Evolutionary conservation across 73 alveolate genomes (phyloP).

Genomic region (Paramecium sonneborni): DNA sequence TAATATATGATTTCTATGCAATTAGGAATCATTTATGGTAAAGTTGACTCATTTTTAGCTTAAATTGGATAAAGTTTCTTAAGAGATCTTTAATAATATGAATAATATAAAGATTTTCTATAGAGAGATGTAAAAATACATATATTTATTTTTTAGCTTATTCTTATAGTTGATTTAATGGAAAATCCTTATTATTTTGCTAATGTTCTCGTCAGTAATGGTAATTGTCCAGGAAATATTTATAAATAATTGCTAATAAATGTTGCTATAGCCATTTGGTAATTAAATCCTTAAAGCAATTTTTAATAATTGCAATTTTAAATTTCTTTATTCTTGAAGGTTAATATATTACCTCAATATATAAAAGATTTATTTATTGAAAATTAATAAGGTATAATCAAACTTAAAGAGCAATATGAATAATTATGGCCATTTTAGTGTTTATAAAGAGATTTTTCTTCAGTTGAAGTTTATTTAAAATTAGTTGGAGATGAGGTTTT

Average conservation of each 20-base stretch:
- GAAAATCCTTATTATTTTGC: conserved; percentile 35
- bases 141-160: background rate
- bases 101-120: background rate
- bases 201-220: background rate
- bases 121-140: background rate
- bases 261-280: background rate
- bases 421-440: background rate
- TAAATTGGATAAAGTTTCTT: background rate
- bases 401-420: background rate
- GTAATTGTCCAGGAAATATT: background rate
- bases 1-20: background rate
- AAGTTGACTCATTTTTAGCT: background rate
- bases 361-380: background rate
- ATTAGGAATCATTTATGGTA: conserved; percentile 18
- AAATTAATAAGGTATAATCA: background rate
- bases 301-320: background rate
- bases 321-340: background rate
- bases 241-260: background rate
- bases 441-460: background rate
- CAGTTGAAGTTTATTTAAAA: background rate
- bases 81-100: conserved; percentile 27
- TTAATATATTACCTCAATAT: background rate
- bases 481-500: background rate
- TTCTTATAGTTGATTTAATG: conserved; percentile 4
- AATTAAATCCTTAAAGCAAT: background rate